A percentile compares a stretch with the other conserved stretches of the same genome.
These are phyloP conservation scores for Setaria viridis DNA, from an alignment of 202 grass and related monocot species.

Conservation along the genomic window DNA sequence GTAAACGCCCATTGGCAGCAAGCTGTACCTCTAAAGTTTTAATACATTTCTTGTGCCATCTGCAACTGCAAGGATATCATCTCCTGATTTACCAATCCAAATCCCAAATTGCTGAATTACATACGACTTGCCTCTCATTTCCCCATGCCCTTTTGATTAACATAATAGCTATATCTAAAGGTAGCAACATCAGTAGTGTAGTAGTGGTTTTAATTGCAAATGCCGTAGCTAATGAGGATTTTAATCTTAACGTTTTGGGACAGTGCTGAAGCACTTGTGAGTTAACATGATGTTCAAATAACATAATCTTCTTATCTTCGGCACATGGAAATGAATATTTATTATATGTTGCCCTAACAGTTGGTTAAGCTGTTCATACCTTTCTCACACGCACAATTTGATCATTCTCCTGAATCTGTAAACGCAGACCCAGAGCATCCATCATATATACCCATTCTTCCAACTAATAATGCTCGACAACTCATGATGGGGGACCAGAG, in stretches of 20 bases:
- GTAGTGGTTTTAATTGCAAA: neutral
- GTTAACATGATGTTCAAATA: neutral
- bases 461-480: neutral
- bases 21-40: neutral
- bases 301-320: too few relatives aligned
- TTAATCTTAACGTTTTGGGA: neutral
- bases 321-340: neutral
- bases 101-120: neutral
- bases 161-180: neutral
- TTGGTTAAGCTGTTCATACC: neutral
- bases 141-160: neutral
- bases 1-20: neutral
- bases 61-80: neutral
- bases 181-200: neutral
- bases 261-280: neutral
- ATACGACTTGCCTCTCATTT: neutral
- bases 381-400: neutral
- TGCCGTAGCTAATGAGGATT: neutral
- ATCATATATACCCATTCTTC: neutral
- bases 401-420: neutral
- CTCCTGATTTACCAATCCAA: neutral
- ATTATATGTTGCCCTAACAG: neutral
- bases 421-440: neutral
- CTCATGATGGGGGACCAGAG: neutral
- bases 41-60: neutral